These are phyloP conservation scores for Ganoderma lingzhi DNA, from an alignment of 1,284 basidiomycete genomes.

Conservation along the genomic window DNA sequence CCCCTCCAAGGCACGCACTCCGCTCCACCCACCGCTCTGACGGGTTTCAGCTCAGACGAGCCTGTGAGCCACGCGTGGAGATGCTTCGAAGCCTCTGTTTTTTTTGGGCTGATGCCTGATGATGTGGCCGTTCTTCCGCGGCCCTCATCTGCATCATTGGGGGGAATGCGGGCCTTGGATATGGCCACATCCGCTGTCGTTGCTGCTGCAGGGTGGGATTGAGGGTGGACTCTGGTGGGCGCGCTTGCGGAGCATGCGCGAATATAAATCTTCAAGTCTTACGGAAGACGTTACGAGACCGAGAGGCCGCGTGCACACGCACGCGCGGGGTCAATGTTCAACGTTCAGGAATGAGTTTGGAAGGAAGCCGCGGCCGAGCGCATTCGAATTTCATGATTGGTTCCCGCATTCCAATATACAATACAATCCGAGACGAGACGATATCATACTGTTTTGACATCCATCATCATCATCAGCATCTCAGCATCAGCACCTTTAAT, in stretches of 20 bases:
- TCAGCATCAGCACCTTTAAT: slow-evolving; percentile 1
- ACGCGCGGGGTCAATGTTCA: neutral
- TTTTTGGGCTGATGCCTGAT: slow-evolving; percentile 1
- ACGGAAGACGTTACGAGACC: slow-evolving; percentile 10
- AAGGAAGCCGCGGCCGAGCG: too few relatives aligned
- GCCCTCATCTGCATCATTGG: neutral
- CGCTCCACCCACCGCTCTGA: slow-evolving; percentile 2
- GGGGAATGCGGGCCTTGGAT: neutral
- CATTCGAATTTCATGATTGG: too few relatives aligned
- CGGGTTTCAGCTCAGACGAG: slow-evolving; percentile 18
- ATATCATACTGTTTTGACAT: neutral
- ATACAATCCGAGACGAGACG: neutral
- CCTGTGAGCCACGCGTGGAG: neutral
- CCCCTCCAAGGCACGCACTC: neutral
- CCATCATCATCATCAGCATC: neutral
- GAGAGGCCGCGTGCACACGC: neutral
- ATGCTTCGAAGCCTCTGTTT: neutral
- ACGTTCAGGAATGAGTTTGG: neutral
- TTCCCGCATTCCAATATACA: too few relatives aligned
- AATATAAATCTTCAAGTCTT: neutral
- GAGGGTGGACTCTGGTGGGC: neutral
- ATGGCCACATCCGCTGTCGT: neutral
- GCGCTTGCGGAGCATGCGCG: neutral
- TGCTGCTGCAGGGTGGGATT: neutral
- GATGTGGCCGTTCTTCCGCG: neutral